Conservation (phyloP, 306 rosid genomes). For the Luffa aegyptiaca region DNA sequence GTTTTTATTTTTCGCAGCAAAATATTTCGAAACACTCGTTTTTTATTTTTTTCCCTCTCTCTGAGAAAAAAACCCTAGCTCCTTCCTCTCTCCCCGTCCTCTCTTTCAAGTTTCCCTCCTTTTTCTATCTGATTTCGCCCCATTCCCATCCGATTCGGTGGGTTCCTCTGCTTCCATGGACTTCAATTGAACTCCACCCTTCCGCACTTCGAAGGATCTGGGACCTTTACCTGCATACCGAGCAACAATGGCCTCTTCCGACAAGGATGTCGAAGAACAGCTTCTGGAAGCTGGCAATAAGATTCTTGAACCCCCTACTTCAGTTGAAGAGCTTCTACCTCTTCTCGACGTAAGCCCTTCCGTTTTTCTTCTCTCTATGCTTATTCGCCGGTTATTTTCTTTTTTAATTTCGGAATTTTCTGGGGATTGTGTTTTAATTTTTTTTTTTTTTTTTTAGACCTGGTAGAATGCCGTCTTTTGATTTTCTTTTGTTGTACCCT, state of each 20-base stretch:
- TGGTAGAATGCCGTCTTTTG: not conserved
- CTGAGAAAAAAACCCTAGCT: not conserved
- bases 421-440: not conserved
- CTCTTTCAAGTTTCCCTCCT: constrained; percentile 9
- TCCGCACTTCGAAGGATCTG: constrained; percentile 39
- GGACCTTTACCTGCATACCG: constrained; percentile 1
- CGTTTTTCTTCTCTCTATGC: not conserved
- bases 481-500: not conserved
- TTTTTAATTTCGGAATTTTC: not conserved
- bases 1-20: not conserved
- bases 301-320: constrained; percentile 64
- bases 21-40: constrained; percentile 4
- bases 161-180: constrained; percentile 29
- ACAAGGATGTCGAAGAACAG: constrained; percentile 44
- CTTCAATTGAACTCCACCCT: constrained; percentile 22
- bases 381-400: not conserved
- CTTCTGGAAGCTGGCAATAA: constrained; percentile 59
- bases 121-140: constrained; percentile 4
- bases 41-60: not conserved
- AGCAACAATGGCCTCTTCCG: constrained; percentile 45
- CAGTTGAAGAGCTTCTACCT: constrained; percentile 58
- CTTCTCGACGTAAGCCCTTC: constrained; percentile 55
- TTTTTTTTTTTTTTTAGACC: not conserved
- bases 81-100: not conserved
- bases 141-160: constrained; percentile 16